Conservation (phyloP, 2,329 filamentous ascomycete genomes). For the Cytospora leucostoma region DNA sequence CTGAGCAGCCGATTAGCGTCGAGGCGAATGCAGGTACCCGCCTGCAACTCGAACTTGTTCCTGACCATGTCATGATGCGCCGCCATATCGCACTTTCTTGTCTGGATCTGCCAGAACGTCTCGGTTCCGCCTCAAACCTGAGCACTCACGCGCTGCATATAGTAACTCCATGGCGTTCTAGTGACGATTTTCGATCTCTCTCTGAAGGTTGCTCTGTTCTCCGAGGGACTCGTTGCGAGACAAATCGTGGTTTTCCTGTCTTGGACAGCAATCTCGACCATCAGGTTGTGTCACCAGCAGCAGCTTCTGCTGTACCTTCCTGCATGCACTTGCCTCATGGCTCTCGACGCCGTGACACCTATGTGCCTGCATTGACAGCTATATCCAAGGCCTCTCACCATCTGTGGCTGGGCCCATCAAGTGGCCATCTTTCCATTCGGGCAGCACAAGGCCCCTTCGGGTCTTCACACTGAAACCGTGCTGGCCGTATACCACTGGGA, state of each 20-base stretch:
- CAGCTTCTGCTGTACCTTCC: not conserved
- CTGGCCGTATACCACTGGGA: not conserved
- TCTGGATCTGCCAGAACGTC: constrained; percentile 10
- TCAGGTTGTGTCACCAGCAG: constrained; percentile 16
- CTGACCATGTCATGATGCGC: not conserved
- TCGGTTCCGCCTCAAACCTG: constrained; percentile 26
- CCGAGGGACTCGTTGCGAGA: constrained; percentile 1
- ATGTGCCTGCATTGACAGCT: constrained; percentile 14
- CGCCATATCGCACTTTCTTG: not conserved
- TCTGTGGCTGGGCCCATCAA: not conserved
- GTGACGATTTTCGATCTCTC: constrained; percentile 7
- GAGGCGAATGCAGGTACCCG: constrained; percentile 17
- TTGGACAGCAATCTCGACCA: constrained; percentile 23
- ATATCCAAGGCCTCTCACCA: not conserved
- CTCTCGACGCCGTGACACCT: constrained; percentile 15
- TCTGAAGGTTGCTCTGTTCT: constrained; percentile 4
- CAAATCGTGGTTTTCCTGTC: constrained; percentile 17
- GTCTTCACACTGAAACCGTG: not conserved
- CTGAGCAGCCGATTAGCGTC: constrained; percentile 4
- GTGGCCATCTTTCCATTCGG: not conserved
- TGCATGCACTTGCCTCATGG: constrained; percentile 19
- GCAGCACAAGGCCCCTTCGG: not conserved
- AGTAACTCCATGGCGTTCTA: constrained; percentile 11
- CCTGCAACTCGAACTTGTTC: not conserved
- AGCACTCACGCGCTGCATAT: constrained; percentile 22